Conservation (phyloP, 1,284 basidiomycete genomes). For the Leccinum subspadiceum region DNA sequence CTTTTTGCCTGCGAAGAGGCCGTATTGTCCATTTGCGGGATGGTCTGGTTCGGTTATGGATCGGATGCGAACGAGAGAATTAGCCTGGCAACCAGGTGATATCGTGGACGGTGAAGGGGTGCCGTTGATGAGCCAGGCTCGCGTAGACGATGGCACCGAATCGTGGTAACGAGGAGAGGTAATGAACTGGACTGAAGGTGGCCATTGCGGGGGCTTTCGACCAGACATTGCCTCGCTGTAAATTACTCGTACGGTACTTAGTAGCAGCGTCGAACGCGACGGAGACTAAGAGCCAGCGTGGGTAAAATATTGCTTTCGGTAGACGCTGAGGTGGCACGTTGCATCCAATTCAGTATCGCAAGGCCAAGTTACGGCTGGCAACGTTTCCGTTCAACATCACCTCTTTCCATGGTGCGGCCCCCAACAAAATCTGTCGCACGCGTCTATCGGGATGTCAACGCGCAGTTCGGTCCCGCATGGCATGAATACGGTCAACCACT, state of each 20-base stretch:
- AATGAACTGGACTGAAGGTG: conserved; percentile 46
- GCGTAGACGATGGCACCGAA: conserved; percentile 45
- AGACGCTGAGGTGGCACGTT: conserved; percentile 10
- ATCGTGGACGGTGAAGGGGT: conserved; percentile 11
- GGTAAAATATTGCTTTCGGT: conserved; percentile 22
- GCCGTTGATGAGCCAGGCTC: conserved; percentile 31
- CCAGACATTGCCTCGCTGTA: conserved; percentile 9
- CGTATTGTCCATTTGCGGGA: conserved; percentile 80
- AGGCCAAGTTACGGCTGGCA: conserved; percentile 5
- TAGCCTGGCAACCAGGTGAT: conserved; percentile 25
- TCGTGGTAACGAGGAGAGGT: conserved; percentile 46
- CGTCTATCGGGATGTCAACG: conserved; percentile 74
- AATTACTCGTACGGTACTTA: not conserved
- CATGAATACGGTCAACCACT: conserved; percentile 66
- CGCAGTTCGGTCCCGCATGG: conserved; percentile 71
- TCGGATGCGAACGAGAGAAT: conserved; percentile 40
- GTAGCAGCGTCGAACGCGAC: not conserved
- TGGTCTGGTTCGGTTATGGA: conserved; percentile 48
- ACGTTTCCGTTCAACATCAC: not conserved
- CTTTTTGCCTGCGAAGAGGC: conserved; percentile 76
- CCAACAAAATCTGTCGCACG: conserved; percentile 70
- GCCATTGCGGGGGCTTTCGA: conserved; percentile 49
- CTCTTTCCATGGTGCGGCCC: conserved; percentile 55
- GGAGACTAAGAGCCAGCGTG: conserved; percentile 25
- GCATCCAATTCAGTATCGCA: conserved; percentile 10